These are phyloP conservation scores for Ustilago tritici DNA, from an alignment of 1,284 basidiomycete species.

Conservation along the genomic window DNA sequence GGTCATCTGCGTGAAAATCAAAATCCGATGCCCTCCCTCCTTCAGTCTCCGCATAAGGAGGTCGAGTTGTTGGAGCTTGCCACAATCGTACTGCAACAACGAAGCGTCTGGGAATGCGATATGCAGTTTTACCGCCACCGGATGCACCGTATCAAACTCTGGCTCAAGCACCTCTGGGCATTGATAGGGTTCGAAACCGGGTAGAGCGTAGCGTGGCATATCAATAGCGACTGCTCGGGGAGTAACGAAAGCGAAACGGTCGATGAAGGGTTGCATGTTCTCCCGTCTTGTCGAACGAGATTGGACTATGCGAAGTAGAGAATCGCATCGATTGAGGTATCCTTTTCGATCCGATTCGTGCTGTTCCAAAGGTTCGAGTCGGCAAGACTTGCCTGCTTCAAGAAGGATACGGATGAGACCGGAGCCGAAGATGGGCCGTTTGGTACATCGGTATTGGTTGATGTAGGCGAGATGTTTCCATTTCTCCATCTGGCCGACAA, in stretches of 20 bases:
- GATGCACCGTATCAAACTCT: constrained; percentile 75
- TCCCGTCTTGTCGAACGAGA: constrained; percentile 77
- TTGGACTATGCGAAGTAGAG: constrained; percentile 69
- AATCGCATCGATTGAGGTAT: constrained; percentile 76
- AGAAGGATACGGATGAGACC: constrained; percentile 44
- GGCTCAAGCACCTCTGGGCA: constrained; percentile 45
- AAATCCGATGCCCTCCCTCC: constrained; percentile 84
- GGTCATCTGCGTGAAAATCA: constrained; percentile 99
- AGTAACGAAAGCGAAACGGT: constrained; percentile 85
- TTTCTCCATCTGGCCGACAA: constrained; percentile 74
- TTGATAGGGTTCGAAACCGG: constrained; percentile 69
- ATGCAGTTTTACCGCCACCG: constrained; percentile 83
- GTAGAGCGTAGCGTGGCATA: constrained; percentile 76
- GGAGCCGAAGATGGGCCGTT: constrained; percentile 76
- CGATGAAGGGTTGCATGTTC: constrained; percentile 75
- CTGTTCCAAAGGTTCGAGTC: constrained; percentile 33
- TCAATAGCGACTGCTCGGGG: constrained; percentile 83
- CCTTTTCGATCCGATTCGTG: constrained; percentile 70
- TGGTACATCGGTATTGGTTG: constrained; percentile 80
- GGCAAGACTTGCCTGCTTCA: constrained; percentile 19
- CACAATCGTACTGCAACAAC: constrained; percentile 94
- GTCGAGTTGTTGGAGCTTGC: constrained; percentile 89
- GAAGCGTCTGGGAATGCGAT: constrained; percentile 93
- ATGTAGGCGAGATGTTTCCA: constrained; percentile 81
- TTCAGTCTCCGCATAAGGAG: constrained; percentile 84